Percentiles rank a stretch among this genome's conserved stretches.
Conservation (phyloP, 2,329 filamentous ascomycete species). For the Talaromyces sp. region DNA sequence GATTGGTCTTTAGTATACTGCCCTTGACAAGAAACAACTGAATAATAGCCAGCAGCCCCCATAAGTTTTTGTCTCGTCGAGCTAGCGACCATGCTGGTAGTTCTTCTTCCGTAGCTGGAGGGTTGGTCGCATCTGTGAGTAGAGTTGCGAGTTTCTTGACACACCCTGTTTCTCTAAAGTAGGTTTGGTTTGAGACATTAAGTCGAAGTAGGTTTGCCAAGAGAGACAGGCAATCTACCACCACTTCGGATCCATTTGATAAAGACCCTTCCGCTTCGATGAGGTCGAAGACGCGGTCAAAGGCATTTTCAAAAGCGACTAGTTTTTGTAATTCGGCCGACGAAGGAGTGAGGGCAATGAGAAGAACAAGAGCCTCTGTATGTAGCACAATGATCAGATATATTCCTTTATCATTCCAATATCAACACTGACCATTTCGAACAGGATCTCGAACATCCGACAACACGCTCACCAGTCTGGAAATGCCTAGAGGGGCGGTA, state of each 20-base stretch:
- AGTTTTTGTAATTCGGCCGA: conserved; percentile 90
- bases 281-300: conserved; percentile 78
- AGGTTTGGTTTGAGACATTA: conserved; percentile 87
- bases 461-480: conserved; percentile 75
- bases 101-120: conserved; percentile 54
- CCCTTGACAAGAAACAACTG: conserved; percentile 79
- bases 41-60: conserved; percentile 81
- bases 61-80: conserved; percentile 84
- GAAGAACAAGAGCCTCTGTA: conserved; percentile 71
- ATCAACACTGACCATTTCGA: conserved; percentile 60
- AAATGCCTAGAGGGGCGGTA: conserved; percentile 80
- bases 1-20: conserved; percentile 78
- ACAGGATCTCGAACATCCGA: conserved; percentile 84
- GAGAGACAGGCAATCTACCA: conserved; percentile 90
- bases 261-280: conserved; percentile 79
- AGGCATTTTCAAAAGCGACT: conserved; percentile 91
- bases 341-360: conserved; percentile 81
- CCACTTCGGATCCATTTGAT: conserved; percentile 74
- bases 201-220: conserved; percentile 82
- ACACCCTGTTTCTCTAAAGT: conserved; percentile 87
- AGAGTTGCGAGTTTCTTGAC: conserved; percentile 68
- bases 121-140: conserved; percentile 57
- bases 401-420: not conserved
- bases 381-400: conserved; percentile 18
- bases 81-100: conserved; percentile 70